Evolutionary conservation across 2,329 filamentous ascomycete genomes (phyloP).

Genomic region (Venturia oleaginea): DNA sequence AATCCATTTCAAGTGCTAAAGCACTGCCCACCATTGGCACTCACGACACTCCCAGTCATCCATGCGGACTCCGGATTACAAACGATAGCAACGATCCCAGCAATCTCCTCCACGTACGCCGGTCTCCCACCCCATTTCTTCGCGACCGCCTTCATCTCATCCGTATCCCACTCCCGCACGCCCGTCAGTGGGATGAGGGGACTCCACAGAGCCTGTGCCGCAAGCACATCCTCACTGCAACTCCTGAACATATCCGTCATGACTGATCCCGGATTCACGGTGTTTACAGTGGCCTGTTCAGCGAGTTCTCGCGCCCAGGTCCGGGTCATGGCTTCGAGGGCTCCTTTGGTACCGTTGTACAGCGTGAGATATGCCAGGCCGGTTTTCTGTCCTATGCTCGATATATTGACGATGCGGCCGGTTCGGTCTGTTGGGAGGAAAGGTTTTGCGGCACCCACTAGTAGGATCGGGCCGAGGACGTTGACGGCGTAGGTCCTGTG

Average conservation of each 20-base stretch:
- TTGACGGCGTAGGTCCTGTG: slow-evolving; percentile 67
- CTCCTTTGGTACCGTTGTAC: slow-evolving; percentile 58
- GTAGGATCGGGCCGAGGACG: slow-evolving; percentile 68
- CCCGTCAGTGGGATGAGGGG: slow-evolving; percentile 17
- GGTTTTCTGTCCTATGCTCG: slow-evolving; percentile 44
- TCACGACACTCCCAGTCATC: slow-evolving; percentile 71
- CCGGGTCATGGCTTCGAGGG: slow-evolving; percentile 59
- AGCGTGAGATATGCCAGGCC: slow-evolving; percentile 30
- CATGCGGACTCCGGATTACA: slow-evolving; percentile 61
- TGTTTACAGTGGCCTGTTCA: slow-evolving; percentile 55
- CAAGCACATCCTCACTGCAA: slow-evolving; percentile 1
- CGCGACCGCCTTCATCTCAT: slow-evolving; percentile 32
- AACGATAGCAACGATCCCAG: slow-evolving; percentile 67
- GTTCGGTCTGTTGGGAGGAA: slow-evolving; percentile 61
- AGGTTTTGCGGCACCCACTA: slow-evolving; percentile 63
- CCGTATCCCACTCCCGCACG: slow-evolving; percentile 31
- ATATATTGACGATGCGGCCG: slow-evolving; percentile 54
- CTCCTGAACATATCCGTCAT: slow-evolving; percentile 54
- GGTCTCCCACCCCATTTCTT: slow-evolving; percentile 39
- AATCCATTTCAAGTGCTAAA: neutral
- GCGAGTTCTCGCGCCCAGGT: slow-evolving; percentile 56
- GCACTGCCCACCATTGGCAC: slow-evolving; percentile 60
- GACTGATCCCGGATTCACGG: slow-evolving; percentile 57
- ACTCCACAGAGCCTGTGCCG: neutral
- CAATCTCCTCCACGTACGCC: slow-evolving; percentile 62